Evolutionary conservation across 345 rosid genomes (phyloP), one percentile per base, ranked within the genome.

Genomic region (Gossypium rotundifolium): DNA sequence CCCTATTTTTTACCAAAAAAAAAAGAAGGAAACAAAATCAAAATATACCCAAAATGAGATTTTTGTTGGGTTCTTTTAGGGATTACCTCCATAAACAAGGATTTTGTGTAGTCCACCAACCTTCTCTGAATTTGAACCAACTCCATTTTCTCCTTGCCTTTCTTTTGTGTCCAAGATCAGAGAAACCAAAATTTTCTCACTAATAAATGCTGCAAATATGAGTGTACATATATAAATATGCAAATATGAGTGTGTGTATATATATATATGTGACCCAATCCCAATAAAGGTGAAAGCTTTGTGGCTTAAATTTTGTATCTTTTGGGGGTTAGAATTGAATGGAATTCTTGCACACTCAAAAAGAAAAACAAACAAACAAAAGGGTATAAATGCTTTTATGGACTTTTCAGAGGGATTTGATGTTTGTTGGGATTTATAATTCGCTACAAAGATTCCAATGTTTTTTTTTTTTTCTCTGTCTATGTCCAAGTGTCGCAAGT

Each of bases 111-210:
- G 59, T 90, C 94, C 57, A 86, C 78, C 82, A 89, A 85, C 68
- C 84, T 83, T 76, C 91, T 87, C 89, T 89, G 97, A 88, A 92
- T 85, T 90, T 89, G 93, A 82, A 76, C 85, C 80, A 84, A 87
- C 25, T 93, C 96, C 97, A 90, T 90, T 66, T 40, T 60, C 70
- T 27, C 25, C 18, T 75, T 59, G 52, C 63, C 58, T 16, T 81
- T 46, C 12, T 58, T 59, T 11, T 74, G 49, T 51, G 71, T 55
- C 60, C 52, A 20, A 44, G 11, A 17, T 61, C 68, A 33, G 10
- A 57, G 14, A 33, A 55, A 20, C 52, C 61, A 33, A 57, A 22
- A 20, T 10, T 57, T 48, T 57, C 13, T 16, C 51, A 53, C 53
- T 53, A 40, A 12, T 33, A 49, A 9, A 69, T 49, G 23, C 45